phyloP scores from a whole-genome alignment of 2,329 filamentous ascomycete genomes.

The Clonostachys chloroleuca region DNA sequence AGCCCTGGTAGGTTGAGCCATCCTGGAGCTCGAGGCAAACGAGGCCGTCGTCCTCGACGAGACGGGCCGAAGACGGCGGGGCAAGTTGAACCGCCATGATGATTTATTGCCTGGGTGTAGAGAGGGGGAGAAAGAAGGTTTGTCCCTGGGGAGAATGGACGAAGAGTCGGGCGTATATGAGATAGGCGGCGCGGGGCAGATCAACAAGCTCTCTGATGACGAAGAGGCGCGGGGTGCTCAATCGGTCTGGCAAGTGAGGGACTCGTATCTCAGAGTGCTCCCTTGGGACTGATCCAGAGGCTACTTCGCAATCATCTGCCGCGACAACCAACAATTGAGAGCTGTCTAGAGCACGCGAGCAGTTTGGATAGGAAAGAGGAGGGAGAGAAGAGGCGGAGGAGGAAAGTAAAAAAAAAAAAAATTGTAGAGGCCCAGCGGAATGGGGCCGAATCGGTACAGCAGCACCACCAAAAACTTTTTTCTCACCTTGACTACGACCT shows the following conservation, averaged over 20 bases:
- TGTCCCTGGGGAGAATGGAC: slow-evolving; percentile 11
- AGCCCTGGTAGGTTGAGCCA: slow-evolving; percentile 85
- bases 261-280: slow-evolving; percentile 30
- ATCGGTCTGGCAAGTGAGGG: slow-evolving; percentile 22
- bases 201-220: slow-evolving; percentile 3
- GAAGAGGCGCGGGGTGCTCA: slow-evolving; percentile 13
- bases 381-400: slow-evolving; percentile 7
- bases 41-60: slow-evolving; percentile 53
- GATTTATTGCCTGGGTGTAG: slow-evolving; percentile 4
- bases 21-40: slow-evolving; percentile 91
- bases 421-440: slow-evolving; percentile 4
- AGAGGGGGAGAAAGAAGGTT: slow-evolving; percentile 2
- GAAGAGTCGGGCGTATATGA: slow-evolving; percentile 14
- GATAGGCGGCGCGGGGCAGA: slow-evolving; percentile 1
- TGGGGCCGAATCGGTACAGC: neutral
- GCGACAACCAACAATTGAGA: slow-evolving; percentile 12
- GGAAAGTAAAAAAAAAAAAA: slow-evolving; percentile 8
- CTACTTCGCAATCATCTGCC: slow-evolving; percentile 30
- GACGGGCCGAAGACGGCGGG: slow-evolving; percentile 58
- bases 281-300: slow-evolving; percentile 8
- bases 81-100: slow-evolving; percentile 27
- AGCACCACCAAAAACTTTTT: slow-evolving; percentile 1
- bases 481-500: neutral
- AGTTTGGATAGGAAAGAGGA: slow-evolving; percentile 3
- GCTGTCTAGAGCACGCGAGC: slow-evolving; percentile 1